Base-by-base conservation (phyloP, 768 basidiomycete genomes). In the Russula emetica region DNA sequence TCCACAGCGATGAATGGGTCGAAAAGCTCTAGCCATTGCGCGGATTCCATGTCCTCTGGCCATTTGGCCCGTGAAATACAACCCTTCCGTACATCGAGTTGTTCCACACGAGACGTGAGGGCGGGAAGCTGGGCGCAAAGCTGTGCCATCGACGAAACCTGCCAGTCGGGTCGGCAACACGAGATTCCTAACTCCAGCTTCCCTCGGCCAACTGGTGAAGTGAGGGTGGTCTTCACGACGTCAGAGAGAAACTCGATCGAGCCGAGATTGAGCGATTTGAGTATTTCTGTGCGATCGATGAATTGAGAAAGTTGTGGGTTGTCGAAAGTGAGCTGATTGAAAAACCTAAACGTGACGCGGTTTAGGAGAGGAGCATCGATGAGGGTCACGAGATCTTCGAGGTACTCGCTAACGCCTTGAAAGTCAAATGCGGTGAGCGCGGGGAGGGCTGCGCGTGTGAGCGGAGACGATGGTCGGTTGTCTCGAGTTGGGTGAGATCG, bases 141-240 rank as follows among this genome's bases (percentile, higher is more conserved):
- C 28, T 50, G 55, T 4, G 61, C 32, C 6, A 57, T 18, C 13
- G 55, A 56, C 2, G 36, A 56, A 45, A 62, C 30, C 24, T 62
- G 61, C 49, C 55, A 49, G 24, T 56, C 45, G 14, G 55, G n/a
- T 16, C 9, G n/a, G 18, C 5, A 7, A 38, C 61, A 62, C 16
- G 26, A 22, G n/a, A 62, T 51, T 16, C n/a, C 18, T 18, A 56
- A 36, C n/a, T 34, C n/a, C 14, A 53, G 28, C 51, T 45, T 45
- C 11, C 51, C 28, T 52, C 28, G 16, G 18, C 26, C 26, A 10
- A 20, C 28, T 10, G 16, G 7, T 32, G 32, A 13, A 5, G 20
- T 14, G 2, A n/a, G 5, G 32, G 13, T 13, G 10, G 32, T 34
- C 32, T n/a, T 34, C 16, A 53, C 52, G 7, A 32, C 20, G 9